These are phyloP conservation scores for Buddleja alternifolia DNA, from an alignment of 257 asterid species.

Conservation along the genomic window DNA sequence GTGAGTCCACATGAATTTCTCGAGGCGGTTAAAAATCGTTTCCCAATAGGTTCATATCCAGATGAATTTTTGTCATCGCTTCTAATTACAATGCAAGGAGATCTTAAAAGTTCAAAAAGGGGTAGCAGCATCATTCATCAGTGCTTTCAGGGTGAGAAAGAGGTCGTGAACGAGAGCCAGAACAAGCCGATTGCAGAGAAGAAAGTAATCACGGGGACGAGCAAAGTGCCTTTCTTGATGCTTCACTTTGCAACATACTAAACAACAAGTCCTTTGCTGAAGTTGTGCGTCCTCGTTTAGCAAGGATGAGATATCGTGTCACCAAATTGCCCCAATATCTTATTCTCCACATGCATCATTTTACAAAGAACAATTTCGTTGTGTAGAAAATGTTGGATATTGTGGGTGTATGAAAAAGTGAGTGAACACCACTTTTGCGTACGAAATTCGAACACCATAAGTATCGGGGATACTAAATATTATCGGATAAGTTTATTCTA, in stretches of 20 bases:
- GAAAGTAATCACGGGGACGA: constrained; percentile 50
- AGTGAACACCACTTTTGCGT: no score
- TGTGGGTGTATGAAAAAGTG: no score
- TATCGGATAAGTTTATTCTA: no score
- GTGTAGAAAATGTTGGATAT: no score
- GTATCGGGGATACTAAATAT: no score
- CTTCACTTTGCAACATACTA: constrained; percentile 92
- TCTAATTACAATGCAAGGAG: constrained; percentile 75
- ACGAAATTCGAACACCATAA: no score
- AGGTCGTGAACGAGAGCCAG: constrained; percentile 78
- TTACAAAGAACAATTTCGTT: constrained; percentile 90
- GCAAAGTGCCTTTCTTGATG: constrained; percentile 88
- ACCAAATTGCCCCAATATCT: constrained; percentile 80
- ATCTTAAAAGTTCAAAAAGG: constrained; percentile 69
- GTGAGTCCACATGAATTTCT: constrained; percentile 98
- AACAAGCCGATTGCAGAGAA: constrained; percentile 42
- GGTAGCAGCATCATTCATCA: constrained; percentile 80
- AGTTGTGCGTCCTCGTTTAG: constrained; percentile 87
- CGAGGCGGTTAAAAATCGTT: constrained; percentile 88
- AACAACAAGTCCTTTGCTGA: constrained; percentile 90
- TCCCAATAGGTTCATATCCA: constrained; percentile 94
- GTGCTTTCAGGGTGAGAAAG: constrained; percentile 99
- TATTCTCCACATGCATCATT: constrained; percentile 84
- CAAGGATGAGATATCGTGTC: constrained; percentile 94
- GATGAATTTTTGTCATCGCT: constrained; percentile 98